Percentiles rank a stretch among this genome's conserved stretches.
These are phyloP conservation scores for Pleomassaria siparia DNA, from an alignment of 2,329 filamentous ascomycete species.

Conservation along the genomic window DNA sequence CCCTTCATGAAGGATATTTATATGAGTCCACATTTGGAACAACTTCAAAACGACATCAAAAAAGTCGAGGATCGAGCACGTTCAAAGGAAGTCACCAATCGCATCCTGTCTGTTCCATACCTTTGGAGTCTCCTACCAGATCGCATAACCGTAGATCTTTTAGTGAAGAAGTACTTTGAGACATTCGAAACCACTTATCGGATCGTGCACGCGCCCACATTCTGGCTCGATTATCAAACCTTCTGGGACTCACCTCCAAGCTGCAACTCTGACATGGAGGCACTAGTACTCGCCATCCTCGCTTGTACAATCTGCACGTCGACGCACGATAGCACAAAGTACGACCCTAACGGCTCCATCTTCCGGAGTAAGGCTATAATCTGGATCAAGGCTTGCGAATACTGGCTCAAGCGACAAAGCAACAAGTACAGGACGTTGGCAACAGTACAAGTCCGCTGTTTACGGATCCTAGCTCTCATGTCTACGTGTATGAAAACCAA, in stretches of 20 bases:
- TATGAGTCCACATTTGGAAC: slow-evolving; percentile 21
- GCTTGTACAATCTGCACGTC: slow-evolving; percentile 40
- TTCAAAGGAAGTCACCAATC: slow-evolving; percentile 3
- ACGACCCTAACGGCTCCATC: slow-evolving; percentile 41
- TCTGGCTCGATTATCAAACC: slow-evolving; percentile 49
- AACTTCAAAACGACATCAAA: slow-evolving; percentile 26
- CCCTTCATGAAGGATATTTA: slow-evolving; percentile 27
- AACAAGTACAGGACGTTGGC: slow-evolving; percentile 54
- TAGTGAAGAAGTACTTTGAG: slow-evolving; percentile 49
- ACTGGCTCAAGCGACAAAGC: slow-evolving; percentile 47
- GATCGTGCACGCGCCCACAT: slow-evolving; percentile 55
- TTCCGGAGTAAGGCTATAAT: slow-evolving; percentile 40
- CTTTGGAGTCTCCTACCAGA: slow-evolving; percentile 34
- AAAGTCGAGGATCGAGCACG: slow-evolving; percentile 16
- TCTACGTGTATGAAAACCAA: slow-evolving; percentile 48
- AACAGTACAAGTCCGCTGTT: slow-evolving; percentile 51
- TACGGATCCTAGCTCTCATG: slow-evolving; percentile 52
- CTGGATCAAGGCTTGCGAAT: slow-evolving; percentile 43
- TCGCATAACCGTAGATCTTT: slow-evolving; percentile 40
- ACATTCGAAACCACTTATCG: slow-evolving; percentile 54
- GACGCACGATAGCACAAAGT: slow-evolving; percentile 25
- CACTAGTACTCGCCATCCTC: slow-evolving; percentile 42
- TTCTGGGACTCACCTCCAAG: slow-evolving; percentile 46
- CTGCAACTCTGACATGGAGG: slow-evolving; percentile 34
- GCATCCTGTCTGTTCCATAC: slow-evolving; percentile 11